Evolutionary conservation across 1,284 basidiomycete species (phyloP), one percentile per base, ranked within the genome.

Genomic region (Singerocomus inundabilis): DNA sequence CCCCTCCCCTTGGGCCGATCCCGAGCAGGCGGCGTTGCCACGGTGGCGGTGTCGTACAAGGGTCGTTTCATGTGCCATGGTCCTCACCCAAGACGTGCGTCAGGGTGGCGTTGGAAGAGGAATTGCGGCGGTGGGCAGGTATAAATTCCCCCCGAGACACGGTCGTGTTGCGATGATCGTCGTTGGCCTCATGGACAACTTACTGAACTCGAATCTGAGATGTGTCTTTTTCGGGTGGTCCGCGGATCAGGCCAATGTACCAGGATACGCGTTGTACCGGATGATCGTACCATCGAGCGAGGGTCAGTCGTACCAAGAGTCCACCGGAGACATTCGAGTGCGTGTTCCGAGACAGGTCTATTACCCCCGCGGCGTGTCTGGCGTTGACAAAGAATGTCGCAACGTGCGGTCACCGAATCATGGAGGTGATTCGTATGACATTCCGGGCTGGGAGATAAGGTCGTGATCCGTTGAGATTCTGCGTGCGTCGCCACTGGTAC

Each of bases 401-500:
- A 48, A 30, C 55, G 60, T 59, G 51, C 47, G 52, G 48, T 41
- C 38, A 57, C 59, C 40, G 46, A 48, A 38, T 48, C 16, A 16
- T 25, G 37, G 24, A 44, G 53, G 57, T 15, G 60, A 49, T 46
- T 13, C 21, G 12, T 6, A 21, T 32, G 51, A 47, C 55, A 53
- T 49, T 46, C 38, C 15, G 13, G 61, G 46, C 16, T 37, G 64
- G 61, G 61, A 62, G 61, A 67, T 62, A 62, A 62, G 64, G 64
- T 63, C 64, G 47, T 58, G 64, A 66, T 62, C 61, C 61, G 61
- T 59, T 43, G 24, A 63, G 64, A 66, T 66, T 56, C 18, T 44
- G 41, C 3, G n/a, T 37, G 31, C 28, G 36, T 49, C 44, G 29
- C 31, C 29, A 29, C 16, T 16, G 38, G 57, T 30, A 49, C 18